These are phyloP conservation scores for Metschnikowia bowlesiae DNA, from an alignment of 805 yeast species.

Conservation along the genomic window DNA sequence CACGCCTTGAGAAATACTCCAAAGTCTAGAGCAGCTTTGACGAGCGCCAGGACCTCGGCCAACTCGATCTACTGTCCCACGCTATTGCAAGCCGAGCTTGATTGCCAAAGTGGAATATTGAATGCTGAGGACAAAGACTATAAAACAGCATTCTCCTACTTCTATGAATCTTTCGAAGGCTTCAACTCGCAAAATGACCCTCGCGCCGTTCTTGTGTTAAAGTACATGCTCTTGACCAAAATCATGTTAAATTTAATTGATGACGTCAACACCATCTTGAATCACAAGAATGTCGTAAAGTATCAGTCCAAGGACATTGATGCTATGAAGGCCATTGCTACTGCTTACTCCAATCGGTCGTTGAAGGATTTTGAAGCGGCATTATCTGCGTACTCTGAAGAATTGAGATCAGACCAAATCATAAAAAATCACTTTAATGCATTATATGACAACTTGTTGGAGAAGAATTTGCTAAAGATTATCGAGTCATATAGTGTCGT, in stretches of 20 bases:
- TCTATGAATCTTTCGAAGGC: constrained; percentile 92
- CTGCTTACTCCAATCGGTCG: constrained; percentile 85
- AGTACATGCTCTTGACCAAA: constrained; percentile 88
- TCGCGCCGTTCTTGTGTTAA: constrained; percentile 69
- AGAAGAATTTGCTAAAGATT: constrained; percentile 88
- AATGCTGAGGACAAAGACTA: constrained; percentile 97
- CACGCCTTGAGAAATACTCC: constrained; percentile 89
- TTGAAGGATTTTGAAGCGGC: constrained; percentile 88
- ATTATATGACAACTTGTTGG: constrained; percentile 85
- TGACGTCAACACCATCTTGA: constrained; percentile 76
- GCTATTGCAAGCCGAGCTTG: constrained; percentile 88
- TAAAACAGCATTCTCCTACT: constrained; percentile 92
- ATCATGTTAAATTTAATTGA: constrained; percentile 86
- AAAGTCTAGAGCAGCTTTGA: constrained; percentile 85
- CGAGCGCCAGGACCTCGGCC: constrained; percentile 96
- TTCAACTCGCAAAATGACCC: constrained; percentile 64
- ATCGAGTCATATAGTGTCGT: constrained; percentile 95
- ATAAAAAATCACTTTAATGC: constrained; percentile 90
- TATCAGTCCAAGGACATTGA: constrained; percentile 83
- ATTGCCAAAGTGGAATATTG: constrained; percentile 89
- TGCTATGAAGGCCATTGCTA: constrained; percentile 91
- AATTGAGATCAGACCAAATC: constrained; percentile 79
- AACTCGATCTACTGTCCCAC: constrained; percentile 95
- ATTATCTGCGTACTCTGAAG: constrained; percentile 61
- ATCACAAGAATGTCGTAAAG: constrained; percentile 62